Evolutionary conservation across 495 filamentous ascomycete species (phyloP), one percentile per base, ranked within the genome.

Genomic region (Xylaria grammica): DNA sequence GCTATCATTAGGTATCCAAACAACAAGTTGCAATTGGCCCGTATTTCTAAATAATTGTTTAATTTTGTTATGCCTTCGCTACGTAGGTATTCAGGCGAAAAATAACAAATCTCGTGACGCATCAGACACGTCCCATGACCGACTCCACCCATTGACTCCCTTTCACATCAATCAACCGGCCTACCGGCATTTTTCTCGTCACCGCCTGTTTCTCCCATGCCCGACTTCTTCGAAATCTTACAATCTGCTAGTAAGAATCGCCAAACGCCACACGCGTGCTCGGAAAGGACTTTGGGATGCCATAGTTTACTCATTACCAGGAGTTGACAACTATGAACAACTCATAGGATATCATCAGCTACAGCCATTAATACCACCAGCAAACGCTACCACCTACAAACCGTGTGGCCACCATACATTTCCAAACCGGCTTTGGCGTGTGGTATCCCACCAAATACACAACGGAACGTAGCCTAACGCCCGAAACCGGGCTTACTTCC

Each of bases 61-160:
- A 36, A 11, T 36, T 11, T 36, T 36, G 17, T 4, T 19, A 13
- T 44, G 7, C 9, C 17, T n/a, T 44, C 17, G 9, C 17, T n/a
- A 44, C 9, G 9, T 10, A 13, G 46, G 22, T 26, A 49, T 5
- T 26, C 2, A 22, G 15, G 13, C 26, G 20, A 62, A 34, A 34
- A n/a, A 17, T 4, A 22, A 32, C 26, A 51, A 26, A 62, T 62
- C 60, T 40, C 60, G 50, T 62, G 60, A 62, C 60, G 26, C 50
- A 54, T n/a, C 48, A 7, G 17, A 54, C 26, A 26, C 38, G 48
- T 46, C 60, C 38, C 60, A 50, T 62, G 60, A 62, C 60, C 44
- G 36, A 32, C 58, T 26, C 60, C 48, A 62, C 60, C 34, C 11
- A 22, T 22, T 45, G 20, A 9, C 29, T 40, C 20, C 30, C 15